Conservation (phyloP, 805 yeast species). For the Helenozyma baotianmanensis region DNA sequence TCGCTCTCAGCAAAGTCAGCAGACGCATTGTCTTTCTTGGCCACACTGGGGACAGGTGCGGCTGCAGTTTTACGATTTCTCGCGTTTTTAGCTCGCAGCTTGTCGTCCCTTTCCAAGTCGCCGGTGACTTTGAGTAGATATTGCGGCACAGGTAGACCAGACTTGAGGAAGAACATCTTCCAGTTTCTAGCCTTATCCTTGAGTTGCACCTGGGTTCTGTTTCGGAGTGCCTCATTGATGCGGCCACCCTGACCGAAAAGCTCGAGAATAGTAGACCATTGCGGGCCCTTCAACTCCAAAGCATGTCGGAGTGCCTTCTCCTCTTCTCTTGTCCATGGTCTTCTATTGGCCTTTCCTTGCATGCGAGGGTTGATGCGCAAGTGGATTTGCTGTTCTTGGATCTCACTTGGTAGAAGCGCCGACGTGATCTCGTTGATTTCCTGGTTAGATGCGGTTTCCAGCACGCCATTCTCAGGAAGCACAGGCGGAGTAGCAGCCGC, state of each 20-base stretch:
- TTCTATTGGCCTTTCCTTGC: constrained; percentile 34
- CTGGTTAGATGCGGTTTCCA: constrained; percentile 7
- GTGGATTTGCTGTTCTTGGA: constrained; percentile 40
- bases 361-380: constrained; percentile 31
- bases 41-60: constrained; percentile 32
- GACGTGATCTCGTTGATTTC: constrained; percentile 27
- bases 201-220: constrained; percentile 84
- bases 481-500: neutral
- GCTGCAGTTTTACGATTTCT: constrained; percentile 36
- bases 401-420: constrained; percentile 39
- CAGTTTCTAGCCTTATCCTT: constrained; percentile 96
- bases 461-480: neutral
- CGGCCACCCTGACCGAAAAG: constrained; percentile 94
- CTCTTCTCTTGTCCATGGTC: constrained; percentile 86
- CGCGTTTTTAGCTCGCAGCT: constrained; percentile 30
- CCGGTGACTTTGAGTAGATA: constrained; percentile 86
- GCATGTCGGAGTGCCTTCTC: constrained; percentile 82
- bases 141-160: constrained; percentile 71
- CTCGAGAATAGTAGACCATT: constrained; percentile 88
- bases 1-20: too few species aligned
- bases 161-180: constrained; percentile 80
- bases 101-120: constrained; percentile 57
- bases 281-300: constrained; percentile 79
- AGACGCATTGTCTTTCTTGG: constrained; percentile 4
- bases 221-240: constrained; percentile 74